A percentile compares a stretch with the other conserved stretches of the same genome.
Evolutionary conservation across 2,329 filamentous ascomycete genomes (phyloP).

Genomic region (Plenodomus tracheiphilus): DNA sequence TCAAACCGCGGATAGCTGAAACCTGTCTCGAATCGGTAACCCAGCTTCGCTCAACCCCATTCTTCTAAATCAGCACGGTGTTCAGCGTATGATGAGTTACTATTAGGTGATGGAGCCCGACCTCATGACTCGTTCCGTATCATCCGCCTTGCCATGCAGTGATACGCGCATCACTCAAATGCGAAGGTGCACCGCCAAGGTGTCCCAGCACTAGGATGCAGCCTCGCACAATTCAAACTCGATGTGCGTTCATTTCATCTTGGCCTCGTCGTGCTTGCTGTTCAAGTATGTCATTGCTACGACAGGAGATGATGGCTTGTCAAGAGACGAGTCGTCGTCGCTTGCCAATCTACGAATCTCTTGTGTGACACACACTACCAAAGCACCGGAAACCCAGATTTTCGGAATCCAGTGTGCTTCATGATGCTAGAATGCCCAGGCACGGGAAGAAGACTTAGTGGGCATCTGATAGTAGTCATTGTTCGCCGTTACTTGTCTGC

Average conservation of each 20-base stretch:
- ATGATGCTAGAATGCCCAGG: not conserved
- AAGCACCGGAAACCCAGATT: not conserved
- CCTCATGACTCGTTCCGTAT: conserved; percentile 17
- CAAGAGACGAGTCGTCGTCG: not conserved
- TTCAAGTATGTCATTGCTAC: not conserved
- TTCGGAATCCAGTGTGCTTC: not conserved
- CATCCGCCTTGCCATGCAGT: conserved; percentile 9
- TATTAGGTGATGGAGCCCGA: conserved; percentile 13
- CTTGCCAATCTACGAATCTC: not conserved
- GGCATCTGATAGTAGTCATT: no score
- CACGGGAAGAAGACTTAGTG: not conserved
- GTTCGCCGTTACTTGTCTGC: not conserved
- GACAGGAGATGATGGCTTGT: not conserved
- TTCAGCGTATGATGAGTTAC: conserved; percentile 1
- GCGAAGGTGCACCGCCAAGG: conserved; percentile 1
- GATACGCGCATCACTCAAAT: conserved; percentile 6
- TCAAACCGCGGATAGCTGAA: conserved; percentile 8
- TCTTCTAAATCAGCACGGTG: conserved; percentile 13
- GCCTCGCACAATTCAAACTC: not conserved
- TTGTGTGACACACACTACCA: not conserved
- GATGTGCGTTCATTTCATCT: not conserved
- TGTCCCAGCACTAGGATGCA: not conserved
- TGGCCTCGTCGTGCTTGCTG: no score
- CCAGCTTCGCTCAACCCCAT: conserved; percentile 10
- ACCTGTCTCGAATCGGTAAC: conserved; percentile 7